Percentiles rank a stretch among this genome's conserved stretches.
These are phyloP conservation scores for Plasmodium berghei DNA, from an alignment of 169 alveolate genomes.

Conservation along the genomic window DNA sequence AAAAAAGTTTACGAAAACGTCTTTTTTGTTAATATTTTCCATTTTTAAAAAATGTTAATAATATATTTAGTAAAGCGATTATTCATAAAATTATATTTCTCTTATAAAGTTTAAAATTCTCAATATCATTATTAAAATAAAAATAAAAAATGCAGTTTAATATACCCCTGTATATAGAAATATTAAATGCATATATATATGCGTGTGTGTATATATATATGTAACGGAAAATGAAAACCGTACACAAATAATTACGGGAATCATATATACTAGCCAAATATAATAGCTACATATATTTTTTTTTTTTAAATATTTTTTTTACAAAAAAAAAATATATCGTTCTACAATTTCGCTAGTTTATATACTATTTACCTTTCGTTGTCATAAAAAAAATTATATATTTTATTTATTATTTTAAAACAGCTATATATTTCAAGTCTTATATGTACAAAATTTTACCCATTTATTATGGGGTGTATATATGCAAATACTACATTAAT, in stretches of 20 bases:
- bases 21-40: slow-evolving; percentile 56
- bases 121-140: neutral
- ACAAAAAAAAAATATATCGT: too few species aligned
- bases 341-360: too few species aligned
- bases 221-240: neutral
- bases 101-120: neutral
- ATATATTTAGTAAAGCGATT: neutral
- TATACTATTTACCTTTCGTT: too few species aligned
- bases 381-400: too few species aligned
- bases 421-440: too few species aligned
- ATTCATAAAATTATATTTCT: slow-evolving; percentile 3
- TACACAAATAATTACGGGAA: too few species aligned
- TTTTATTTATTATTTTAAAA: too few species aligned
- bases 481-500: neutral
- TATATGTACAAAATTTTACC: too few species aligned
- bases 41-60: slow-evolving; percentile 4
- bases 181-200: neutral
- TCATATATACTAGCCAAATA: too few species aligned
- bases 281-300: too few species aligned
- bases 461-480: neutral
- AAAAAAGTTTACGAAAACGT: slow-evolving; percentile 36
- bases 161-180: neutral
- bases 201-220: neutral
- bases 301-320: too few species aligned
- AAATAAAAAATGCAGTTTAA: neutral